Percentiles rank a stretch among this genome's conserved stretches.
phyloP scores from a whole-genome alignment of 768 basidiomycete species.

The Tylopilus sp. region DNA sequence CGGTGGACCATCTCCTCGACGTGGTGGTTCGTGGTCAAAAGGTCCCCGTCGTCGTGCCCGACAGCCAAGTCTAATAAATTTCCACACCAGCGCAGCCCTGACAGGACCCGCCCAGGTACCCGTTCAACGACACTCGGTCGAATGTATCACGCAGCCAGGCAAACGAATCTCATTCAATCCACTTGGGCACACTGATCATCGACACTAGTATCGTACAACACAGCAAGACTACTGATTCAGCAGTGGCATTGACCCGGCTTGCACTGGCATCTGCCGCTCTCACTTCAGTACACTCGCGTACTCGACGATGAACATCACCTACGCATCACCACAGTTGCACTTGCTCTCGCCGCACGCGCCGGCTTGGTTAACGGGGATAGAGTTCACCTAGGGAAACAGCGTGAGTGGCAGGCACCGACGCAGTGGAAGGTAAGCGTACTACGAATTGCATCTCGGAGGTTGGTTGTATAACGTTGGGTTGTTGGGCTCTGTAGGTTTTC shows the following conservation, averaged over 20 bases:
- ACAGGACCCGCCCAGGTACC: no score
- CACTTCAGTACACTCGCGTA: neutral
- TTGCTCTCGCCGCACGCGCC: neutral
- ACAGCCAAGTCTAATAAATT: neutral
- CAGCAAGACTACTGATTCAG: neutral
- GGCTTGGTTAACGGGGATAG: constrained; percentile 15
- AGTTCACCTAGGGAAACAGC: neutral
- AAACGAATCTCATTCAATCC: neutral
- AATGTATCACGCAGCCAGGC: no score
- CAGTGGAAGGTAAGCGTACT: constrained; percentile 3
- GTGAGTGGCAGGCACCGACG: neutral
- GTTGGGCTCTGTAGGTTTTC: neutral
- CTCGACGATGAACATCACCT: neutral
- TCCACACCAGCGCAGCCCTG: neutral
- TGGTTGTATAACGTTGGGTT: neutral
- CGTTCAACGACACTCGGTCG: no score
- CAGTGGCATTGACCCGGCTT: neutral
- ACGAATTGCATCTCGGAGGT: constrained; percentile 15
- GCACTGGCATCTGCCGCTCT: constrained; percentile 14
- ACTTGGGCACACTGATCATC: neutral
- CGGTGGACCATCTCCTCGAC: constrained; percentile 58
- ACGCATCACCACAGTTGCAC: constrained; percentile 13
- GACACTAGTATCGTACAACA: neutral
- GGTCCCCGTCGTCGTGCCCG: neutral
- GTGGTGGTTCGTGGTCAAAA: neutral